Conservation (phyloP, 169 alveolate species). For the Plasmodium knowlesi region DNA sequence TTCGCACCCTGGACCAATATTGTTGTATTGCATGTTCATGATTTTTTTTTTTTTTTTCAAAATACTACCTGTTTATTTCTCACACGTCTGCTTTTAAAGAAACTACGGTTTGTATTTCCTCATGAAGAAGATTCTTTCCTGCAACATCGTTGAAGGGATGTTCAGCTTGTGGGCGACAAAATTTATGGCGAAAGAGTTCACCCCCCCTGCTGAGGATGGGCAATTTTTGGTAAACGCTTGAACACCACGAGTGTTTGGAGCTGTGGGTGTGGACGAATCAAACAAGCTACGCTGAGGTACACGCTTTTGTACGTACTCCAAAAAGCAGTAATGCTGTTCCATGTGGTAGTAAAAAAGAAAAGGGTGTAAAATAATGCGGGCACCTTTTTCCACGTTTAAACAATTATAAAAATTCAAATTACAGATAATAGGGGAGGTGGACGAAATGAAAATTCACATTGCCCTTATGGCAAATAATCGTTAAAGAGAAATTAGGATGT, state of each 20-base stretch:
- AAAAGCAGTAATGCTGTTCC: background rate
- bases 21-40: constrained; percentile 12
- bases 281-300: background rate
- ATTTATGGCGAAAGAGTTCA: background rate
- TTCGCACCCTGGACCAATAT: background rate
- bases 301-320: background rate
- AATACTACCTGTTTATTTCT: background rate
- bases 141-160: background rate
- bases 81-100: background rate
- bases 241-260: background rate
- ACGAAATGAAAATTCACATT: background rate
- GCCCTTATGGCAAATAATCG: background rate
- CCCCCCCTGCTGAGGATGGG: background rate
- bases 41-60: constrained; percentile 7
- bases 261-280: no score
- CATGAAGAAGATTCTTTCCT: background rate
- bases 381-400: constrained; percentile 2
- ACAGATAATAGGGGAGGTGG: background rate
- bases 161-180: background rate
- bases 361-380: background rate
- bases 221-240: background rate
- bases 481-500: background rate
- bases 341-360: background rate
- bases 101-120: background rate
- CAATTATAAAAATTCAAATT: background rate